phyloP scores from a whole-genome alignment of 306 rosid genomes.

The Carpinus fangiana region DNA sequence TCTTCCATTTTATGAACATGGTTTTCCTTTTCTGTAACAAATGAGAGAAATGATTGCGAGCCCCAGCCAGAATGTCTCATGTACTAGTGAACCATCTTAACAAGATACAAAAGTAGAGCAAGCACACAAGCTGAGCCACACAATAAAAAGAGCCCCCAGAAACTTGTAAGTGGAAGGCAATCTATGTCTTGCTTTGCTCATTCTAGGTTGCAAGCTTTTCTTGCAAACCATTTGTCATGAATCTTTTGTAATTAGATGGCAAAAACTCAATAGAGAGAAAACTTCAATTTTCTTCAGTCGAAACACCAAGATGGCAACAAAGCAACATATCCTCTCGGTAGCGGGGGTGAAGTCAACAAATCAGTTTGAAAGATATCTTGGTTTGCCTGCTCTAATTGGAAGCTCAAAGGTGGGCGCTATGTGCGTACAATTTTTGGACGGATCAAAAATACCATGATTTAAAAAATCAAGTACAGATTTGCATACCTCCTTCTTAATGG shows the following conservation, averaged over 20 bases:
- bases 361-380: no score
- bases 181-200: slow-evolving; percentile 62
- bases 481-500: no score
- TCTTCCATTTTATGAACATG: slow-evolving; percentile 4
- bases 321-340: no score
- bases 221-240: slow-evolving; percentile 88
- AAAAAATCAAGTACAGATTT: no score
- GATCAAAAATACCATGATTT: no score
- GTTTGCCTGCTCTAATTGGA: no score
- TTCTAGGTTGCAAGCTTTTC: slow-evolving; percentile 65
- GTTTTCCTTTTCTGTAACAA: slow-evolving; percentile 68
- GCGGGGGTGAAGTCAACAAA: no score
- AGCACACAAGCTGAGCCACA: slow-evolving; percentile 73
- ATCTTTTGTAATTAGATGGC: slow-evolving; percentile 86
- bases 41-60: slow-evolving; percentile 58
- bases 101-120: slow-evolving; percentile 52
- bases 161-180: slow-evolving; percentile 71
- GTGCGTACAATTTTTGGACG: no score
- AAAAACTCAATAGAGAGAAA: no score
- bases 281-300: no score
- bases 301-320: no score
- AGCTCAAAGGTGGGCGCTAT: no score
- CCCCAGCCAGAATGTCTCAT: slow-evolving; percentile 31
- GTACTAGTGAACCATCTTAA: slow-evolving; percentile 56
- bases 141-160: slow-evolving; percentile 72